phyloP scores from a whole-genome alignment of 164 flowering plant species.

The Umbilicus rupestris region DNA sequence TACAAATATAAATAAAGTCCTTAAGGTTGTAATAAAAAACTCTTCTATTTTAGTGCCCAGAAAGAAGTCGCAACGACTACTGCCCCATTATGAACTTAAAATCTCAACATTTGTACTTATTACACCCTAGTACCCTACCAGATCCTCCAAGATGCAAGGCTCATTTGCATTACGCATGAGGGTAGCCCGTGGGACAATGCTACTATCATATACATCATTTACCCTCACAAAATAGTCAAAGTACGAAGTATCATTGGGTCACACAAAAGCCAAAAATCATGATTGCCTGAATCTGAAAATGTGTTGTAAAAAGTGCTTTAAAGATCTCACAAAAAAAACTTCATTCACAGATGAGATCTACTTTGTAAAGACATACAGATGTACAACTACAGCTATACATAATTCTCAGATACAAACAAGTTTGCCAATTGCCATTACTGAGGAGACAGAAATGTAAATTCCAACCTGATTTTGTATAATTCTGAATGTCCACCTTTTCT shows the following conservation, averaged over 20 bases:
- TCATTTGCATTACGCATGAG: neutral
- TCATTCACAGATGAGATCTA: neutral
- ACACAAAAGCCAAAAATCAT: neutral
- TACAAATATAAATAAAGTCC: no score
- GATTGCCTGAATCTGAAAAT: neutral
- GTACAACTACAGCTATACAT: no score
- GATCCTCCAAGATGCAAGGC: neutral
- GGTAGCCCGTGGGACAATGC: no score
- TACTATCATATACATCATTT: neutral
- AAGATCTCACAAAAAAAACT: neutral
- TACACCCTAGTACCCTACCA: neutral
- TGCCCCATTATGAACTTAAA: neutral
- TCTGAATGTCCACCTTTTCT: conserved; percentile 30
- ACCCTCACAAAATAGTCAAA: neutral
- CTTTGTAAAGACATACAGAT: neutral
- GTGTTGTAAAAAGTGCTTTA: neutral
- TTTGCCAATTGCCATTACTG: neutral
- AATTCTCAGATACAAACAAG: no score
- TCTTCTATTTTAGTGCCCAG: neutral
- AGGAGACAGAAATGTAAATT: neutral
- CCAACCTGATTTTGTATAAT: conserved; percentile 87
- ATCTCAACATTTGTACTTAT: neutral
- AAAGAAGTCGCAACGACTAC: neutral
- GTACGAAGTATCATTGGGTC: neutral
- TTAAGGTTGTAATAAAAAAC: neutral